Percentiles rank a stretch among this genome's conserved stretches.
Conservation (phyloP, 2,329 filamentous ascomycete species). For the Lachnellula hyalina region DNA sequence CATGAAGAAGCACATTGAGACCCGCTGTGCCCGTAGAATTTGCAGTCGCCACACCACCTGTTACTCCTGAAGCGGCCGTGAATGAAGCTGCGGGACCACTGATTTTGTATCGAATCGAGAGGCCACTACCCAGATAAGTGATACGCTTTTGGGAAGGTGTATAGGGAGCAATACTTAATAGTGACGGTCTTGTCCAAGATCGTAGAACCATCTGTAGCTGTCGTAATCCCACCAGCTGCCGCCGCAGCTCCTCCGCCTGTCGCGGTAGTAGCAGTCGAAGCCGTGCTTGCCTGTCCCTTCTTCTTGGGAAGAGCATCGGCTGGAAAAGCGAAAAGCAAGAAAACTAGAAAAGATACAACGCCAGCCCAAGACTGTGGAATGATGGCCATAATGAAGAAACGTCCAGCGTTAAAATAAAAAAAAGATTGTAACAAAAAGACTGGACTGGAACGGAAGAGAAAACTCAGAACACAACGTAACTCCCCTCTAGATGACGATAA, state of each 20-base stretch:
- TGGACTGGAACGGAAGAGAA: neutral
- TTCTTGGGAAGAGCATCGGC: conserved; percentile 21
- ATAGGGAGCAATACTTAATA: conserved; percentile 41
- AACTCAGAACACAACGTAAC: neutral
- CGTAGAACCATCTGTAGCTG: conserved; percentile 48
- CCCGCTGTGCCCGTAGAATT: conserved; percentile 37
- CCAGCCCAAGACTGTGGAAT: conserved; percentile 18
- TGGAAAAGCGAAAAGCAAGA: conserved; percentile 15
- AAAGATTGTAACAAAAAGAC: conserved; percentile 6
- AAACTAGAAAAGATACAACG: conserved; percentile 17
- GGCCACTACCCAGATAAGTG: conserved; percentile 35
- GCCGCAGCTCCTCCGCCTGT: conserved; percentile 5
- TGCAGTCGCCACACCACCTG: conserved; percentile 36
- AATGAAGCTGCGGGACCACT: conserved; percentile 50
- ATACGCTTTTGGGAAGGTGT: neutral
- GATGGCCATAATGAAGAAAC: conserved; percentile 17
- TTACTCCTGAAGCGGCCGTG: conserved; percentile 42
- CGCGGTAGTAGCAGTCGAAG: neutral
- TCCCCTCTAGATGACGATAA: neutral
- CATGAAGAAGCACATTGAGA: conserved; percentile 54
- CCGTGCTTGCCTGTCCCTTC: conserved; percentile 1
- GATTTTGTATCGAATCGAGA: conserved; percentile 51
- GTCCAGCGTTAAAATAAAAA: conserved; percentile 20
- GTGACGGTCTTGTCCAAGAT: conserved; percentile 50
- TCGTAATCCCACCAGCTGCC: conserved; percentile 12